Evolutionary conservation across 108 stramenopile genomes (phyloP).

Genomic region (Skeletonema menzelii): DNA sequence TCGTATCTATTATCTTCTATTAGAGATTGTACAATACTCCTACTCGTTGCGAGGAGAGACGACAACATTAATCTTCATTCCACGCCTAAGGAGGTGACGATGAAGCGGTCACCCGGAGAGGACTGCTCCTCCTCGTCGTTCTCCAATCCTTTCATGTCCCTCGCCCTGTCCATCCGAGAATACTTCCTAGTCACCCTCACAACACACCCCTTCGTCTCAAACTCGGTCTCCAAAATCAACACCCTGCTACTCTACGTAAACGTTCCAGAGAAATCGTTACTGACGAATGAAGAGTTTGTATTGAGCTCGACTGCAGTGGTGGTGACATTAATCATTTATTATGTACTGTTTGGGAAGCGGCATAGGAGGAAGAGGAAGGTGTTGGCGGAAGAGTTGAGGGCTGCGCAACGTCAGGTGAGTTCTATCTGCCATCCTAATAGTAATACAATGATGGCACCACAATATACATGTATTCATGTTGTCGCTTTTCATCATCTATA

Average conservation of each 20-base stretch:
- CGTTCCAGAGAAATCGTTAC: conserved; percentile 41
- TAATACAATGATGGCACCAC: too few relatives aligned
- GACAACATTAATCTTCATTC: too few relatives aligned
- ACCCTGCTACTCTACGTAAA: conserved; percentile 13
- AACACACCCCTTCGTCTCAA: conserved; percentile 15
- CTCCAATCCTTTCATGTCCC: conserved; percentile 16
- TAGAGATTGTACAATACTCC: too few relatives aligned
- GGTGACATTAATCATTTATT: conserved; percentile 58
- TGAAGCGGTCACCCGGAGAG: too few relatives aligned
- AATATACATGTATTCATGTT: too few relatives aligned
- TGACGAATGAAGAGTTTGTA: conserved; percentile 54
- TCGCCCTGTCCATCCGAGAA: conserved; percentile 35
- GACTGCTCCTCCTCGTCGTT: background rate
- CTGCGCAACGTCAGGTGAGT: conserved; percentile 53
- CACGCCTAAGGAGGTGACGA: too few relatives aligned
- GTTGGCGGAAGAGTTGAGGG: conserved; percentile 57
- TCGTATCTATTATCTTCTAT: too few relatives aligned
- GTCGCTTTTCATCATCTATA: too few relatives aligned
- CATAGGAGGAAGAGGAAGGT: conserved; percentile 52
- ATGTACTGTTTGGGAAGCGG: conserved; percentile 60
- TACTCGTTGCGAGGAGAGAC: too few relatives aligned
- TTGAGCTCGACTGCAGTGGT: conserved; percentile 30
- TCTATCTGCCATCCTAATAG: background rate
- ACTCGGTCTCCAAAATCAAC: conserved; percentile 35
- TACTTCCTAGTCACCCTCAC: conserved; percentile 33